phyloP scores from a whole-genome alignment of 2,329 filamentous ascomycete species.

The Cercospora sp. region DNA sequence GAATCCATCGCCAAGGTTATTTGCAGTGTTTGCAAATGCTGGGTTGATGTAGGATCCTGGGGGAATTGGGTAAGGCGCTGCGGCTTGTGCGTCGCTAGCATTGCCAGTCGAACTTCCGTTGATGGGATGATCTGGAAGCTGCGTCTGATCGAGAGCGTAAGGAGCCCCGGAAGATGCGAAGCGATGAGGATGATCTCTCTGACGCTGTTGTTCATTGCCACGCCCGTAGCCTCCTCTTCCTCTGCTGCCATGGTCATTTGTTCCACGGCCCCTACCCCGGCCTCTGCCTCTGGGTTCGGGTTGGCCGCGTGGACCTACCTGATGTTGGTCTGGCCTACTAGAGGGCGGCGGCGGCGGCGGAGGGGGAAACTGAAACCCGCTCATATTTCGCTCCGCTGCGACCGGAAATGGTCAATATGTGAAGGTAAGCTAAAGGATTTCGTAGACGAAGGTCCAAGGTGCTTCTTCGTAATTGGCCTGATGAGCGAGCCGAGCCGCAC shows the following conservation, averaged over 20 bases:
- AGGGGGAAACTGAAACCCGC: slow-evolving; percentile 50
- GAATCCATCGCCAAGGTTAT: neutral
- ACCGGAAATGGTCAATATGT: neutral
- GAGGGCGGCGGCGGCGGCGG: slow-evolving; percentile 46
- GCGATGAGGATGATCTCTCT: neutral
- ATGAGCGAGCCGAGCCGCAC: neutral
- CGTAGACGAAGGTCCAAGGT: neutral
- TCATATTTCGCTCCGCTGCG: slow-evolving; percentile 19
- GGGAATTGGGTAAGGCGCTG: slow-evolving; percentile 9
- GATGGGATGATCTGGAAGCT: neutral
- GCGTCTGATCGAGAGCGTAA: neutral
- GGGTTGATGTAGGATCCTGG: slow-evolving; percentile 39
- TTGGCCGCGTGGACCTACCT: slow-evolving; percentile 25
- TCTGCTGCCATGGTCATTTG: neutral
- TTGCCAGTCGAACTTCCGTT: neutral
- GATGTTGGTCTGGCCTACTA: slow-evolving; percentile 6
- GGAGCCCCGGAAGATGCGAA: neutral
- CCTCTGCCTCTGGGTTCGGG: slow-evolving; percentile 32
- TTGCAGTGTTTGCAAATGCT: slow-evolving; percentile 19
- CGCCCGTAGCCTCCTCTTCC: neutral
- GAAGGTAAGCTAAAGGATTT: neutral
- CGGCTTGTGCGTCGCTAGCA: neutral
- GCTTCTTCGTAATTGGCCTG: neutral
- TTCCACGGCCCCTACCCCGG: slow-evolving; percentile 22
- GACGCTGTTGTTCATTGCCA: neutral